phyloP scores from a whole-genome alignment of 2,329 filamentous ascomycete genomes.

The Botrytis fabae region DNA sequence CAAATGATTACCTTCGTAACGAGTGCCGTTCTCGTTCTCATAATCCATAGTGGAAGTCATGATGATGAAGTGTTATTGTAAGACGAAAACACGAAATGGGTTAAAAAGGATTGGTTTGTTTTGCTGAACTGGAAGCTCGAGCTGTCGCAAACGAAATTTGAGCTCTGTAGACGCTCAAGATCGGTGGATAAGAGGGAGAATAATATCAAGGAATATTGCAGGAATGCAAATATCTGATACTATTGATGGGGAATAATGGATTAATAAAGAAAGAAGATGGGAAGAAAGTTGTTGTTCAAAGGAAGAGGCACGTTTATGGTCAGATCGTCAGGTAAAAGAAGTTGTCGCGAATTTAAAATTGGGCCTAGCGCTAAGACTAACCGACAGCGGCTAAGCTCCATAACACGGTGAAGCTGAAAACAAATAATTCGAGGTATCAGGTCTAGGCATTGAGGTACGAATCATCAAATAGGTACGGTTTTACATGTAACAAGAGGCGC shows the following conservation, averaged over 20 bases:
- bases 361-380: slow-evolving; percentile 23
- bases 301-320: slow-evolving; percentile 15
- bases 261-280: slow-evolving; percentile 13
- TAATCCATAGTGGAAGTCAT: slow-evolving; percentile 65
- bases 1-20: slow-evolving; percentile 58
- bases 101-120: not conserved
- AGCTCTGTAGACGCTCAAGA: slow-evolving; percentile 23
- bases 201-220: slow-evolving; percentile 1
- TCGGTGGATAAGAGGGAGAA: slow-evolving; percentile 6
- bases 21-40: slow-evolving; percentile 66
- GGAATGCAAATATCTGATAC: slow-evolving; percentile 9
- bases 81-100: slow-evolving; percentile 18
- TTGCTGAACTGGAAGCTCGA: slow-evolving; percentile 5
- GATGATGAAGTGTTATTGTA: slow-evolving; percentile 31
- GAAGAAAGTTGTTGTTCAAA: slow-evolving; percentile 20
- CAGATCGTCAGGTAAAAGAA: slow-evolving; percentile 22
- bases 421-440: not conserved
- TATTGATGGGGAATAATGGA: not conserved
- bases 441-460: no score
- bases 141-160: slow-evolving; percentile 23
- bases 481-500: not conserved
- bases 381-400: slow-evolving; percentile 13
- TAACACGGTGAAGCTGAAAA: slow-evolving; percentile 12
- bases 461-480: not conserved
- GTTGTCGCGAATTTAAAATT: slow-evolving; percentile 22